Conservation (phyloP, 2,329 filamentous ascomycete genomes). For the Diaporthe helianthi region DNA sequence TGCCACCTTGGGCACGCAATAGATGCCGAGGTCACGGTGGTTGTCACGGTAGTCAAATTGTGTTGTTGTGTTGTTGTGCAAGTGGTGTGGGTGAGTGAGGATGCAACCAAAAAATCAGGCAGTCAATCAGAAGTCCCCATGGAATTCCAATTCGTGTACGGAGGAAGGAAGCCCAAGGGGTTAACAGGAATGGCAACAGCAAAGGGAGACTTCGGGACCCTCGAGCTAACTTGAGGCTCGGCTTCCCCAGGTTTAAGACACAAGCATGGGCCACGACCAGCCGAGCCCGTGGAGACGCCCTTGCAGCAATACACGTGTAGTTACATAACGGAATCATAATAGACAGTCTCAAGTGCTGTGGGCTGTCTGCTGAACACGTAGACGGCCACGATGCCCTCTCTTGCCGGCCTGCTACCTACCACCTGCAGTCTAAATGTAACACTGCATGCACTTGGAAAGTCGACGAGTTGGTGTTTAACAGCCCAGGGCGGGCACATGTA, state of each 20-base stretch:
- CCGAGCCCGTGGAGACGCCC: not conserved
- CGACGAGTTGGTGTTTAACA: not conserved
- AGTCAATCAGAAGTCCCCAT: not conserved
- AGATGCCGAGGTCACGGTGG: too few relatives aligned
- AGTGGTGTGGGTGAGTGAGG: not conserved
- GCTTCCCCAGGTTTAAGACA: conserved; percentile 29
- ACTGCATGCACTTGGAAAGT: not conserved
- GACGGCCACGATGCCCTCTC: not conserved
- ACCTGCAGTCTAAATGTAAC: not conserved
- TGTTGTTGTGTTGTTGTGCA: not conserved
- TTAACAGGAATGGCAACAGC: not conserved
- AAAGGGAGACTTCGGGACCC: conserved; percentile 5
- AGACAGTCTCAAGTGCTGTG: too few relatives aligned
- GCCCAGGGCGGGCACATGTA: too few relatives aligned
- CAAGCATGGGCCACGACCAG: not conserved
- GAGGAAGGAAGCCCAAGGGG: not conserved
- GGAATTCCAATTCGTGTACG: not conserved
- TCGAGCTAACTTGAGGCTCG: conserved; percentile 6
- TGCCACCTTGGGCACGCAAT: not conserved
- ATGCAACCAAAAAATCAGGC: too few relatives aligned
- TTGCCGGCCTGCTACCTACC: not conserved
- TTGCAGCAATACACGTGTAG: not conserved
- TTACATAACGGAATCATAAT: conserved; percentile 23
- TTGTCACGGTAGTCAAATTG: not conserved
- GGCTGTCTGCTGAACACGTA: not conserved